A percentile compares a stretch with the other conserved stretches of the same genome.
Conservation (phyloP, 805 yeast genomes). For the Maudiozyma serrabonitensis region DNA sequence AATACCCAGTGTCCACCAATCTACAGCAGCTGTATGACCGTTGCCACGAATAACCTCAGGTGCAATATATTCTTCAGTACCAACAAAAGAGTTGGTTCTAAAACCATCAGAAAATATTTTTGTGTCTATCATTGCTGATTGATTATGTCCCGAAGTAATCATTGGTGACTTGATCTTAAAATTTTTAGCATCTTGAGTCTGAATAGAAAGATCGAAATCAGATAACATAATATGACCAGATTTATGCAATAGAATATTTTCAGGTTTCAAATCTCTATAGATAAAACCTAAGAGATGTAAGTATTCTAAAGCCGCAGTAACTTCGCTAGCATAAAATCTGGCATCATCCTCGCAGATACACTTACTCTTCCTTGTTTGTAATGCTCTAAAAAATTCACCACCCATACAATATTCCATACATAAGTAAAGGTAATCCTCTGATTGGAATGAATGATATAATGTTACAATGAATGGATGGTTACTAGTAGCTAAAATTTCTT, state of each 20-base stretch:
- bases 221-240: conserved; percentile 97
- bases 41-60: conserved; percentile 96
- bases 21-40: conserved; percentile 97
- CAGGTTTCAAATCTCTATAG: conserved; percentile 94
- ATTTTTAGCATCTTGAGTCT: conserved; percentile 48
- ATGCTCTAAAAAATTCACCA: conserved; percentile 93
- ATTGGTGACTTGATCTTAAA: conserved; percentile 46
- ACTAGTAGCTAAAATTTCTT: conserved; percentile 88
- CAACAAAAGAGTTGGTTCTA: conserved; percentile 95
- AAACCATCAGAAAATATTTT: conserved; percentile 94
- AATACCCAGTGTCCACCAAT: conserved; percentile 99
- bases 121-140: conserved; percentile 50
- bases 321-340: conserved; percentile 91
- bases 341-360: conserved; percentile 86
- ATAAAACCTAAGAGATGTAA: conserved; percentile 94
- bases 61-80: conserved; percentile 97
- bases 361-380: conserved; percentile 82
- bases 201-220: conserved; percentile 92
- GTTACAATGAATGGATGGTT: conserved; percentile 97
- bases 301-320: conserved; percentile 92
- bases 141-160: conserved; percentile 7
- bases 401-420: conserved; percentile 99
- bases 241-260: conserved; percentile 85
- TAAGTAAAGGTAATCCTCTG: conserved; percentile 79
- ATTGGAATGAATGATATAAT: conserved; percentile 90